Base-by-base conservation (phyloP, 2,329 filamentous ascomycete genomes). In the Alternaria tenuissima region DNA sequence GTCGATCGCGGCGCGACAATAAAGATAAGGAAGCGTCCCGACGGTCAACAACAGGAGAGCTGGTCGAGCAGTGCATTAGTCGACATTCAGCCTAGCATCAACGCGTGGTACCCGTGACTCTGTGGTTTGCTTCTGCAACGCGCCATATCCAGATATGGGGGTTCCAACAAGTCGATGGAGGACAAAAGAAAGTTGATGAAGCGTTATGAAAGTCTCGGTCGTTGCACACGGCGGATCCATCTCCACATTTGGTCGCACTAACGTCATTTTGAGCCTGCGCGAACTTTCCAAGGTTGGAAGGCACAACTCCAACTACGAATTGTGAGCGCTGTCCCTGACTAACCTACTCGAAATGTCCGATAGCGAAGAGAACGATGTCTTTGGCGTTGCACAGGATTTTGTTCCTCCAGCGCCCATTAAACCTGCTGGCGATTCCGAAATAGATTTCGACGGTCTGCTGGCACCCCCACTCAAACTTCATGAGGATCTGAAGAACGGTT, bases 401-500 rank as follows among this genome's bases (percentile, higher is more conserved):
- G 83, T 89, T 24, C 82, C 84, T 2, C 81, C 82, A 12, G 85
- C 84, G 22, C 78, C 80, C 44, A 81, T 82, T 67, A 87, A 87
- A 68, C 54, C 80, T 34, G 83, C 86, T 16, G 80, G 80, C 2
- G 83, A 83, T n/a, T 84, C 82, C 4, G 74, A 73, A 24, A 75
- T 88, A 18, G 82, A 85, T 36, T 95, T 98, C 73, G 89, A 91
- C 64, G 90, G 91, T 39, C 85, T 95, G 53, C 84, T 97, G 34
- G 79, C 83, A 20, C 81, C 86, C 48, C 89, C 91, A 44, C 84
- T 98, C 62, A 84, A 86, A 61, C 86, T 98, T 16, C 91, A 92
- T 72, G 93, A 97, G 78, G 94, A 98, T 78, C 85, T 97, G 48
- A 88, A 87, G 58, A 88, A 91, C 64, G 95, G 95, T 62, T 98